A percentile compares a stretch with the other conserved stretches of the same genome.
These are phyloP conservation scores for Penicillium sclerotiorum DNA, from an alignment of 2,329 filamentous ascomycete species.

Conservation along the genomic window DNA sequence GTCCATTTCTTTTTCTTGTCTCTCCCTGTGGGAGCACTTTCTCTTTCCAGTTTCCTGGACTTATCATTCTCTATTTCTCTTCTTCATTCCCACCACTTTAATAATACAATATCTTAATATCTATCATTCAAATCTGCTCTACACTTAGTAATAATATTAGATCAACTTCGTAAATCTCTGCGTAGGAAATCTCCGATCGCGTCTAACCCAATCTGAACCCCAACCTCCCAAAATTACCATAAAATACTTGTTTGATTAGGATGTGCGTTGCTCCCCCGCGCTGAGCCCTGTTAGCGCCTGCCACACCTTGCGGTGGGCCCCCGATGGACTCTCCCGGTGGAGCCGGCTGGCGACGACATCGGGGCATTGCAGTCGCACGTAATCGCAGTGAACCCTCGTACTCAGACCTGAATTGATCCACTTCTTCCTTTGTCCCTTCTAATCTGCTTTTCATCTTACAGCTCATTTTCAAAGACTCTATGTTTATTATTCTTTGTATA, in stretches of 20 bases:
- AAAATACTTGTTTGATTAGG: slow-evolving; percentile 29
- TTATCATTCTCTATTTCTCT: not conserved
- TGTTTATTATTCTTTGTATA: not conserved
- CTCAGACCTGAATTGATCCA: not conserved
- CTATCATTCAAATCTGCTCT: not conserved
- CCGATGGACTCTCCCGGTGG: slow-evolving; percentile 13
- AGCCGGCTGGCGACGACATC: slow-evolving; percentile 15
- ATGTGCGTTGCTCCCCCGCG: slow-evolving; percentile 28
- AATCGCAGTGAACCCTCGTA: not conserved
- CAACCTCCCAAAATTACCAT: no score
- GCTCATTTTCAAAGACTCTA: not conserved
- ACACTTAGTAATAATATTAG: not conserved
- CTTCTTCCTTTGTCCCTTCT: not conserved
- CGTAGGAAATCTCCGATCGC: not conserved
- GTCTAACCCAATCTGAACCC: not conserved
- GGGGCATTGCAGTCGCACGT: not conserved
- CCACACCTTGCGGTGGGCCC: slow-evolving; percentile 16
- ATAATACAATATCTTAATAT: slow-evolving; percentile 10
- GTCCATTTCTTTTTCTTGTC: not conserved
- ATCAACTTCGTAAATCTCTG: no score
- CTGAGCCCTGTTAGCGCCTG: slow-evolving; percentile 18
- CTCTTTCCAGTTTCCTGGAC: not conserved
- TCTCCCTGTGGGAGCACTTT: not conserved
- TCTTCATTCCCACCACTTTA: not conserved
- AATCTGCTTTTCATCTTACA: not conserved